Percentiles rank a stretch among this genome's conserved stretches.
phyloP scores from a whole-genome alignment of 1,139 yeast genomes.

The Zygoascus meyerae region DNA sequence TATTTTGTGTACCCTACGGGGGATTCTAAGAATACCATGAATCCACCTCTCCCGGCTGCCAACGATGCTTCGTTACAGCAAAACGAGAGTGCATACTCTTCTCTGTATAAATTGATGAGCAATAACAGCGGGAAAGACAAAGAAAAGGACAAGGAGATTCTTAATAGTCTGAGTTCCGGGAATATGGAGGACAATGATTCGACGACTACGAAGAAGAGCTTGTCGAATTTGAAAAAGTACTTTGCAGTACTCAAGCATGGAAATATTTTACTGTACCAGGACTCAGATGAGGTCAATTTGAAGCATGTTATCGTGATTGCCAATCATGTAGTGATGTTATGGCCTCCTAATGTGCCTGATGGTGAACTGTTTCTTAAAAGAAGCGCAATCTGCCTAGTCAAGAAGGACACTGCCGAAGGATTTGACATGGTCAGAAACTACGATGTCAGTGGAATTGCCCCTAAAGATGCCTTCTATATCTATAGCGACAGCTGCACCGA shows the following conservation, averaged over 20 bases:
- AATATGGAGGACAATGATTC: background rate
- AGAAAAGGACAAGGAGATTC: slow-evolving; percentile 5
- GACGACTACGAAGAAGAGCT: slow-evolving; percentile 13
- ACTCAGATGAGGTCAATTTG: slow-evolving; percentile 58
- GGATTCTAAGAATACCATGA: slow-evolving; percentile 26
- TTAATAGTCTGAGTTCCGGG: background rate
- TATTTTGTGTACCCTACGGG: slow-evolving; percentile 46
- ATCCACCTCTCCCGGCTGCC: slow-evolving; percentile 28
- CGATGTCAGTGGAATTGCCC: slow-evolving; percentile 28
- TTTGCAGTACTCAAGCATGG: slow-evolving; percentile 55
- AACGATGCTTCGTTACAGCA: slow-evolving; percentile 33
- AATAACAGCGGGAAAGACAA: slow-evolving; percentile 23
- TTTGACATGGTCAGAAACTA: slow-evolving; percentile 9
- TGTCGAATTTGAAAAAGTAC: slow-evolving; percentile 30
- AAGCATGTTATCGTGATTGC: slow-evolving; percentile 75
- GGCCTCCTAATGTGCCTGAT: slow-evolving; percentile 76
- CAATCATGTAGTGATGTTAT: slow-evolving; percentile 64
- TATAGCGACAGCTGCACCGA: slow-evolving; percentile 72
- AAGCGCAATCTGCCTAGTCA: slow-evolving; percentile 63
- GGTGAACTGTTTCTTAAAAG: slow-evolving; percentile 74
- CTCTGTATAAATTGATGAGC: slow-evolving; percentile 54
- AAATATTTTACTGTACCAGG: slow-evolving; percentile 72
- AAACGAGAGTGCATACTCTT: slow-evolving; percentile 51
- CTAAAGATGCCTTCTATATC: slow-evolving; percentile 60
- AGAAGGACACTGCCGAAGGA: slow-evolving; percentile 16